These are phyloP conservation scores for Chytriomyces sp. DNA, from an alignment of 192 early-diverging fungal genomes.

Conservation along the genomic window DNA sequence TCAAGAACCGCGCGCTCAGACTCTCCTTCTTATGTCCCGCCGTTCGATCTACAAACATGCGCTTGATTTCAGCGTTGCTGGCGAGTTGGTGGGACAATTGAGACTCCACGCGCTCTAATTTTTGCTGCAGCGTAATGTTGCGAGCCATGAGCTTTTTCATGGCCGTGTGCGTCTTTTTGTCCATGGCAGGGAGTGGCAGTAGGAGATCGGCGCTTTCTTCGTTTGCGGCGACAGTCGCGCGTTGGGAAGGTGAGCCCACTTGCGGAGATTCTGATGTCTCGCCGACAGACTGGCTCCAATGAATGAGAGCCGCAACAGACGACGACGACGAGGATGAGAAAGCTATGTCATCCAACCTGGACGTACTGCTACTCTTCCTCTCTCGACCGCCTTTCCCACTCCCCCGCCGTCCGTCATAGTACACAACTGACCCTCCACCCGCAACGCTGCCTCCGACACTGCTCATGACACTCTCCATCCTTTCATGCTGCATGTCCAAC, in stretches of 20 bases:
- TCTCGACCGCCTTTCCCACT: neutral
- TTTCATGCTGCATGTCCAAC: constrained; percentile 37
- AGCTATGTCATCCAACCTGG: neutral
- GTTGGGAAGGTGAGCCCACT: too few species aligned
- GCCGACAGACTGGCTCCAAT: neutral
- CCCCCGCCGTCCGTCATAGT: too few species aligned
- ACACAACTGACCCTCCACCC: neutral
- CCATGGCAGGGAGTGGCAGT: neutral
- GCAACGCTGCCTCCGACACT: neutral
- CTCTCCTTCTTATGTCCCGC: constrained; percentile 6
- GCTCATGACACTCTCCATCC: constrained; percentile 23
- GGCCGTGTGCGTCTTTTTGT: neutral
- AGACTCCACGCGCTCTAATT: neutral
- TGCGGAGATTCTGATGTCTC: too few species aligned
- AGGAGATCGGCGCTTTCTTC: neutral
- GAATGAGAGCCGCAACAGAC: neutral
- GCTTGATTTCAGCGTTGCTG: constrained; percentile 33
- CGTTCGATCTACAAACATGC: constrained; percentile 20
- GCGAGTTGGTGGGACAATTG: constrained; percentile 34
- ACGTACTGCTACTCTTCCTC: neutral
- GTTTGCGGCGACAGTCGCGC: neutral
- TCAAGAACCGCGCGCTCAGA: too few species aligned
- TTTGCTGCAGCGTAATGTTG: constrained; percentile 31
- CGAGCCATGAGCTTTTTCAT: constrained; percentile 29
- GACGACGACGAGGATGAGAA: neutral